Base-by-base conservation (phyloP, 1,139 yeast genomes). In the Magnusiomyces tetraspermus region DNA sequence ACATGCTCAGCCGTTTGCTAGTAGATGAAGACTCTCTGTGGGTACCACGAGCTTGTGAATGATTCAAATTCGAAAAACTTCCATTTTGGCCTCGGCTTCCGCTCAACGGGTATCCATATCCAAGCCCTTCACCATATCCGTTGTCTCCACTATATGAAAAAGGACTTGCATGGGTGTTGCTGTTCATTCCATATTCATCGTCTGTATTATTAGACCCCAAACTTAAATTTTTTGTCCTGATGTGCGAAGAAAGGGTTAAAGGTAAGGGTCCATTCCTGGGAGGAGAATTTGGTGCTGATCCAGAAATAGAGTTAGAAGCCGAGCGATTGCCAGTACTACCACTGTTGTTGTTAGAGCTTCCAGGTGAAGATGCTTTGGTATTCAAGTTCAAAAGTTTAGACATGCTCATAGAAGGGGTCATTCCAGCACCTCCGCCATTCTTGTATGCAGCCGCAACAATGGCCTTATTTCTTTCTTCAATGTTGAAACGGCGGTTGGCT, bases 391-490 rank as follows among this genome's bases (percentile, higher is more conserved):
- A 21, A 38, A 38, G 8, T 21, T 38, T 38, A 19, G 42, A 38
- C 42, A 38, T 38, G 42, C 24, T 38, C 15, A 38, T 19, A 4
- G 42, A 38, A 19, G 42, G n/a, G 3, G 42, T 17, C 42, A 19
- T 38, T 6, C 42, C 42, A 6, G 42, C 6, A 38, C 42, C 42
- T 38, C 24, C 42, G 15, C 42, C 42, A n/a, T 38, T 17, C 21
- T 38, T 38, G 24, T 5, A 23, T 4, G 45, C 45, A 4, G 53
- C 48, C 5, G 61, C 59, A 38, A 57, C 62, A 40, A 64, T 50
- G 41, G 63, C 66, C 38, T 59, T 57, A 51, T 67, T 63, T 2
- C 69, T 57, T 17, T 66, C 68, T 48, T 67, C 70, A 24, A 65
- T 58, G 23, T 62, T 59, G 4, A 60, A 59, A 17, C 63, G 57